Base-by-base conservation (phyloP, 2,329 filamentous ascomycete genomes). In the Colletotrichum nymphaeae region DNA sequence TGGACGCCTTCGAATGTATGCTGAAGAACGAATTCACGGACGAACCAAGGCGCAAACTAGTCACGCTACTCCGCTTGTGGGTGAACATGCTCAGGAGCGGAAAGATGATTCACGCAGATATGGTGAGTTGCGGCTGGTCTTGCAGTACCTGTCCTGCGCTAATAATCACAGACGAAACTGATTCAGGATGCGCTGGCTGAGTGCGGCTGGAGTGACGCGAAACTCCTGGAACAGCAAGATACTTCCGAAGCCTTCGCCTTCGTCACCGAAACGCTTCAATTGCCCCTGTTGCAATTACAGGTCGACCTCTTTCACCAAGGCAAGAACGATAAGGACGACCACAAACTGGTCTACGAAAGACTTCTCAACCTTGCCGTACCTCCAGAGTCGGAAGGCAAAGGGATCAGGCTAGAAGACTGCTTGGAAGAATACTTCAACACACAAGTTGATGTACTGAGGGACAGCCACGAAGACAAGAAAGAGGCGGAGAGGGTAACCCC, bases 361-460 rank as follows among this genome's bases (percentile, higher is more conserved):
- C 84, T 98, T 26, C 87, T 99, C 7, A 97, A 98, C 78, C 90
- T 99, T 53, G 95, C 95, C 0, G 94, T 99, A n/a, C 94, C 95
- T 0, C 88, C 92, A 1, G 92, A 94, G 63, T 88, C 91, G 6
- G 90, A 93, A 58, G 92, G 91, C 28, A 91, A 91, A 72, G 87
- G 89, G 3, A 88, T 98, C 74, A 95, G 93, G 32, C 85, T 99
- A 24, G 97, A 98, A 82, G 94, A 97, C 76, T 98, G 96, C 77
- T 84, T 99, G 22, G 95, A 98, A 80, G 92, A 93, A 66, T 98
- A 98, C 79, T 98, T 98, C 87, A 98, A 98, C 82, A 95, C 95
- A 70, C 90, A 92, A 69, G 95, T 99, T 66, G 95, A 98, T 78
- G 95, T 99, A 3, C 92, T 93, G 76, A 89, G 96, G 65, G 93